These are phyloP conservation scores for Rhipidocladum racemiflorum DNA, from an alignment of 176 grass and related monocot species.

Conservation along the genomic window DNA sequence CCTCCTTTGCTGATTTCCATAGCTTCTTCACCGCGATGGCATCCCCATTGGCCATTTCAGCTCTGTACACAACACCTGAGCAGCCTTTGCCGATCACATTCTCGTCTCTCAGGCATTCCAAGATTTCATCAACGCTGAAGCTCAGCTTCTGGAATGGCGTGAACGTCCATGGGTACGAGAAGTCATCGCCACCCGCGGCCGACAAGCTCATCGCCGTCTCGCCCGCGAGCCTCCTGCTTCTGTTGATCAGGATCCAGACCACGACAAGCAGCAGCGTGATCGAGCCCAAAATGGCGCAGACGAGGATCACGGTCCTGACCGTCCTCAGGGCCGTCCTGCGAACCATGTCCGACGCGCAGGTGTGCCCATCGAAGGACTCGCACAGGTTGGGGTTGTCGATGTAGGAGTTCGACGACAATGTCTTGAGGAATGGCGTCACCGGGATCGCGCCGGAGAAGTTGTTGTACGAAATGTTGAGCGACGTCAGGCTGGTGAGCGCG, in stretches of 20 bases:
- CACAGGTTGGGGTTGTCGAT: constrained; percentile 61
- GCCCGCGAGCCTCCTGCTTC: constrained; percentile 33
- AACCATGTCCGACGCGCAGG: constrained; percentile 61
- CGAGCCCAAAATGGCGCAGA: constrained; percentile 56
- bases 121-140: constrained; percentile 65
- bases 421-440: constrained; percentile 77
- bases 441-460: constrained; percentile 97
- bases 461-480: constrained; percentile 87
- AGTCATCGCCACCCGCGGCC: constrained; percentile 53
- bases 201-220: constrained; percentile 49
- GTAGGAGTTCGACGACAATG: constrained; percentile 61
- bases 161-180: constrained; percentile 91
- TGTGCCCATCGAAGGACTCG: constrained; percentile 70
- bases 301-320: constrained; percentile 50
- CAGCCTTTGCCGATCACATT: constrained; percentile 94
- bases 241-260: constrained; percentile 65
- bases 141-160: constrained; percentile 86
- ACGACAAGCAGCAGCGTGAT: constrained; percentile 50
- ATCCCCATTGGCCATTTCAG: constrained; percentile 88
- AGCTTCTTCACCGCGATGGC: constrained; percentile 90
- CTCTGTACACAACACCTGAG: constrained; percentile 89
- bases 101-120: constrained; percentile 82
- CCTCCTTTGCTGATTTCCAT: constrained; percentile 76
- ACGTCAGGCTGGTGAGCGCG: constrained; percentile 71
- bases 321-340: constrained; percentile 66